phyloP scores from a whole-genome alignment of 2,329 filamentous ascomycete species.

The Diaporthe sp. region DNA sequence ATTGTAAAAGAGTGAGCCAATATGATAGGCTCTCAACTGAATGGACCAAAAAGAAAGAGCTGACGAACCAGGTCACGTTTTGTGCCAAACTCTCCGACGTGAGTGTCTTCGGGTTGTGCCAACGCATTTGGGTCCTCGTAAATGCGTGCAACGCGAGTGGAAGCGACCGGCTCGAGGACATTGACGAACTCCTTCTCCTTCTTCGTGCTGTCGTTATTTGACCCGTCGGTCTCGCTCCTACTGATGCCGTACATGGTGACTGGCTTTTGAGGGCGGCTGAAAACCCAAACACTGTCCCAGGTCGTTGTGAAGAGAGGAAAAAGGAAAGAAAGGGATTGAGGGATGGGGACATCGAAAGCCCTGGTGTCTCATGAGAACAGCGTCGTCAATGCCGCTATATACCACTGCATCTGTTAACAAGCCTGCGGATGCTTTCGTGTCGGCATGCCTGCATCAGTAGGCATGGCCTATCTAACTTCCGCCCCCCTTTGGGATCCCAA shows the following conservation, averaged over 20 bases:
- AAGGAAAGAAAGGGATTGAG: neutral
- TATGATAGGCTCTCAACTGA: neutral
- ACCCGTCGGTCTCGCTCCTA: constrained; percentile 27
- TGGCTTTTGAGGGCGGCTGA: constrained; percentile 13
- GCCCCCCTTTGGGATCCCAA: constrained; percentile 7
- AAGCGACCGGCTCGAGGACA: constrained; percentile 30
- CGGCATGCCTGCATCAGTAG: constrained; percentile 11
- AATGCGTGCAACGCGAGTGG: constrained; percentile 17
- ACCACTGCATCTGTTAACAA: neutral
- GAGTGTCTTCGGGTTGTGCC: constrained; percentile 35
- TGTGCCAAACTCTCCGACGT: constrained; percentile 39
- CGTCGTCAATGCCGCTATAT: constrained; percentile 24
- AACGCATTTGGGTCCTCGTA: constrained; percentile 38
- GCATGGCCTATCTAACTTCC: constrained; percentile 23
- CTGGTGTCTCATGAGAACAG: neutral
- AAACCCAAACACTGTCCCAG: constrained; percentile 12
- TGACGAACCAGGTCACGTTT: constrained; percentile 39
- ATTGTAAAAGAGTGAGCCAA: neutral
- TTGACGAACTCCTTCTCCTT: constrained; percentile 35
- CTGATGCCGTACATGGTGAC: constrained; percentile 37
- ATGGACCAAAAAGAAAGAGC: neutral
- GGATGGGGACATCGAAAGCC: neutral
- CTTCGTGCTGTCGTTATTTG: constrained; percentile 31
- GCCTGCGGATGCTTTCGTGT: constrained; percentile 22
- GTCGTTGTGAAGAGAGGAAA: neutral